Evolutionary conservation across 345 rosid genomes (phyloP).

Genomic region (Acer yangbiense): DNA sequence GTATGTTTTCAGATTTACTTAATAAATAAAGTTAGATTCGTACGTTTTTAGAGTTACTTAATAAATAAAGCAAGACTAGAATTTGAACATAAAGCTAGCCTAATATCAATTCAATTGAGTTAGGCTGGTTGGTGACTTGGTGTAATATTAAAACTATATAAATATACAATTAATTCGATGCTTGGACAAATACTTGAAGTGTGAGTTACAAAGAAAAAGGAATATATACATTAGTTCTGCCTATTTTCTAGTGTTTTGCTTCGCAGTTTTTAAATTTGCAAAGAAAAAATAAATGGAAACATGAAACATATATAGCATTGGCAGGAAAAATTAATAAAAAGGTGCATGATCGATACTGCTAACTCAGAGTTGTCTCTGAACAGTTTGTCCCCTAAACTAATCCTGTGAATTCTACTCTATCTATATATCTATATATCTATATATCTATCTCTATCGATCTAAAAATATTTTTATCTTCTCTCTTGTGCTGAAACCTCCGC

Average conservation of each 20-base stretch:
- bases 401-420: conserved; percentile 1
- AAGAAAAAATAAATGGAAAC: too few species aligned
- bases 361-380: conserved; percentile 26
- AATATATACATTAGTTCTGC: background rate
- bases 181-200: background rate
- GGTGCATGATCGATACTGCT: background rate
- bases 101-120: background rate
- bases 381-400: conserved; percentile 27
- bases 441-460: background rate
- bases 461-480: background rate
- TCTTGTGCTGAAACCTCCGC: conserved; percentile 16
- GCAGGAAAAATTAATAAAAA: background rate
- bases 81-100: too few species aligned
- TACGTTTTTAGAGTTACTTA: too few species aligned
- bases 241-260: too few species aligned
- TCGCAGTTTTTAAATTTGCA: too few species aligned
- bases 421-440: background rate
- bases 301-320: too few species aligned
- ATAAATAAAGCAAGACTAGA: too few species aligned
- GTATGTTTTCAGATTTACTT: too few species aligned
- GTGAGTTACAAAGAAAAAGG: background rate
- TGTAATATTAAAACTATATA: background rate
- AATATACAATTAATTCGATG: background rate
- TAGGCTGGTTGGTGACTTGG: background rate
- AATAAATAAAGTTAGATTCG: too few species aligned